These are phyloP conservation scores for Botrytis elliptica DNA, from an alignment of 2,329 filamentous ascomycete species.

Conservation along the genomic window DNA sequence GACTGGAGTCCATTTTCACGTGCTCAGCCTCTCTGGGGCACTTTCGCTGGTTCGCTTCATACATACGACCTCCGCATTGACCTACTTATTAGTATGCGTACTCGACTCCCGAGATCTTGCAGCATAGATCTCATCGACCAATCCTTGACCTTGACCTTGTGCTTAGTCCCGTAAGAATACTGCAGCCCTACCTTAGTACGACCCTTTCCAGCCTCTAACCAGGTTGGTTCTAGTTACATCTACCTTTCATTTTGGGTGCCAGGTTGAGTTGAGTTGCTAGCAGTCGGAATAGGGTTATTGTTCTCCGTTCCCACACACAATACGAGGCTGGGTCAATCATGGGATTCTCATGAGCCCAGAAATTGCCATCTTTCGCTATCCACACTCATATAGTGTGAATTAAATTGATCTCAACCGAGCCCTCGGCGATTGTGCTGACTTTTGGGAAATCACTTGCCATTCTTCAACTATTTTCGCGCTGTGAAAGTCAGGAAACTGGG, in stretches of 20 bases:
- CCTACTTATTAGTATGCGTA: background rate
- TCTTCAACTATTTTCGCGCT: background rate
- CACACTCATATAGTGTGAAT: background rate
- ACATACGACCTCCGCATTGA: background rate
- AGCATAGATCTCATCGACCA: background rate
- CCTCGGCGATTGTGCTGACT: background rate
- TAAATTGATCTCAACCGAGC: background rate
- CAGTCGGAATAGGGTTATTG: background rate
- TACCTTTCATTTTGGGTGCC: background rate
- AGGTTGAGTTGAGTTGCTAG: background rate
- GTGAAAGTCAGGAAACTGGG: background rate
- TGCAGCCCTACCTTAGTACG: background rate
- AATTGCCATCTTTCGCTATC: background rate
- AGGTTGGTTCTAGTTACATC: constrained; percentile 3
- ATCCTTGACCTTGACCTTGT: background rate
- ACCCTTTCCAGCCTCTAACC: background rate
- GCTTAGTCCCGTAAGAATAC: background rate
- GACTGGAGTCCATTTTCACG: background rate
- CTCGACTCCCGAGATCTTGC: constrained; percentile 9
- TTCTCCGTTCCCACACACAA: background rate
- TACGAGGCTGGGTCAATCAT: background rate
- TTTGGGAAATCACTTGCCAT: background rate
- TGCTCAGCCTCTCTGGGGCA: background rate
- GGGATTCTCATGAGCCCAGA: background rate
- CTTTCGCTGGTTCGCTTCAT: background rate